Evolutionary conservation across 2,329 filamentous ascomycete species (phyloP).

Genomic region (Paraphaeosphaeria sporulosa): DNA sequence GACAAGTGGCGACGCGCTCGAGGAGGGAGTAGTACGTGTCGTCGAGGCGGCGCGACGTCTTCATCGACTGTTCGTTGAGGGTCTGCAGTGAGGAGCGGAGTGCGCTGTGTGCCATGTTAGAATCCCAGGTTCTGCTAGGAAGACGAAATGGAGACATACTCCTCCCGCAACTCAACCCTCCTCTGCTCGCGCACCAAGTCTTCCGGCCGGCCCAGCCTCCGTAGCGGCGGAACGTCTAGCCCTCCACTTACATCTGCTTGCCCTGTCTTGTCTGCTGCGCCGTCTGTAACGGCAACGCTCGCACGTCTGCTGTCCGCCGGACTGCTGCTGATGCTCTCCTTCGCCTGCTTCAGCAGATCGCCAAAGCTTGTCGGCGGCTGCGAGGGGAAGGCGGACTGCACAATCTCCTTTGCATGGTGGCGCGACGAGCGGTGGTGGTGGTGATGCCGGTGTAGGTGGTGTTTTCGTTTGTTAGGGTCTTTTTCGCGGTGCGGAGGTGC

Average conservation of each 20-base stretch:
- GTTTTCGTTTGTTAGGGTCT: constrained; percentile 5
- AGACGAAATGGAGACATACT: constrained; percentile 33
- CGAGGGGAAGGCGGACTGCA: constrained; percentile 55
- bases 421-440: constrained; percentile 38
- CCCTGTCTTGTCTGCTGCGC: constrained; percentile 17
- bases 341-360: constrained; percentile 49
- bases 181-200: constrained; percentile 50
- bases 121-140: no score
- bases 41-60: constrained; percentile 72
- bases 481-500: constrained; percentile 13
- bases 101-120: constrained; percentile 40
- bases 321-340: constrained; percentile 40
- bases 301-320: constrained; percentile 33
- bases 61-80: constrained; percentile 67
- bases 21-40: constrained; percentile 77
- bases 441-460: constrained; percentile 40
- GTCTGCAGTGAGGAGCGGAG: constrained; percentile 50
- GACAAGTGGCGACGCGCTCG: constrained; percentile 71
- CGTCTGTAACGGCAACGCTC: constrained; percentile 29
- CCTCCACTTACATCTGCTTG: constrained; percentile 17
- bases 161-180: constrained; percentile 46
- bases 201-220: constrained; percentile 44
- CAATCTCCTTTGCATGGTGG: constrained; percentile 52
- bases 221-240: constrained; percentile 19
- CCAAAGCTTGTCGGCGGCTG: constrained; percentile 56